phyloP scores from a whole-genome alignment of 1,139 yeast species.

The Pichia sp. region DNA sequence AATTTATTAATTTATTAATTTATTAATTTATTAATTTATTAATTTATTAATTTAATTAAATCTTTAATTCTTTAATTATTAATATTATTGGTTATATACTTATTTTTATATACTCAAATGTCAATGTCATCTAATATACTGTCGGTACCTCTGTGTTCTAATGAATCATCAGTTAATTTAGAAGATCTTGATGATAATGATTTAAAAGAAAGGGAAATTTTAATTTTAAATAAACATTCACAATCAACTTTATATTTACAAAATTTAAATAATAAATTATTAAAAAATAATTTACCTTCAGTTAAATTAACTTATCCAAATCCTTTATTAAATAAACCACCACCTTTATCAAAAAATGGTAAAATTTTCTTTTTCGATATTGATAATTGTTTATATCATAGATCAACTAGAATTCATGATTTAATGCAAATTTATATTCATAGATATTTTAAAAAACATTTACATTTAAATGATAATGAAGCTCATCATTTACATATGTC shows the following conservation, averaged over 20 bases:
- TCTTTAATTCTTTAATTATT: too few relatives aligned
- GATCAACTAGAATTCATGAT: slow-evolving; percentile 72
- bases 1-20: too few relatives aligned
- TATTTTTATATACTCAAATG: too few relatives aligned
- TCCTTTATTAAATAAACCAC: slow-evolving; percentile 42
- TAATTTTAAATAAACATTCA: slow-evolving; percentile 17
- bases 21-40: too few relatives aligned
- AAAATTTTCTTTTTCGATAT: slow-evolving; percentile 81
- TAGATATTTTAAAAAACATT: slow-evolving; percentile 62
- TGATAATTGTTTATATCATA: slow-evolving; percentile 80
- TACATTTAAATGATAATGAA: slow-evolving; percentile 62
- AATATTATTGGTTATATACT: too few relatives aligned
- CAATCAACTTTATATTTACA: slow-evolving; percentile 15
- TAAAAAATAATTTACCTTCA: slow-evolving; percentile 23
- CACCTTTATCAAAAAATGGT: slow-evolving; percentile 34
- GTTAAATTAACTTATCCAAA: slow-evolving; percentile 35
- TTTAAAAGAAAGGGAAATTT: slow-evolving; percentile 17
- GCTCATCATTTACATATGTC: slow-evolving; percentile 66
- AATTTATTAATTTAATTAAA: too few relatives aligned
- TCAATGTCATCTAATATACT: too few relatives aligned
- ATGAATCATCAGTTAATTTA: too few relatives aligned
- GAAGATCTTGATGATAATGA: slow-evolving; percentile 11
- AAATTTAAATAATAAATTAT: background rate
- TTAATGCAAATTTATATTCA: slow-evolving; percentile 85
- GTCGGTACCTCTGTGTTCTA: too few relatives aligned